Conservation (phyloP, 352 stramenopile genomes). For the Phytophthora kernoviae region DNA sequence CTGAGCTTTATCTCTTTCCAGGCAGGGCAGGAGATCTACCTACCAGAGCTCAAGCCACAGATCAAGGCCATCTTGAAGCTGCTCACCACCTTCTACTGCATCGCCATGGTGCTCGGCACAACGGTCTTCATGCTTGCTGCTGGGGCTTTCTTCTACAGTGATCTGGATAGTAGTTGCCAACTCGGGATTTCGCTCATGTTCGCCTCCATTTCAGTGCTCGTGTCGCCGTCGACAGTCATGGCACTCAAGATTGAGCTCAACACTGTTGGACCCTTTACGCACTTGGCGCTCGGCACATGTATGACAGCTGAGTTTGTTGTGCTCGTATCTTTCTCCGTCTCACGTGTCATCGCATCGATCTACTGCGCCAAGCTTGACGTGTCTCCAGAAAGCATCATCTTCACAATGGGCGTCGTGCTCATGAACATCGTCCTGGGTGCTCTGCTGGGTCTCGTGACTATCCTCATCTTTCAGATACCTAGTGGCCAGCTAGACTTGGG, state of each 20-base stretch:
- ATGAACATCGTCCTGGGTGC: slow-evolving; percentile 58
- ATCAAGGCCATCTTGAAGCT: slow-evolving; percentile 59
- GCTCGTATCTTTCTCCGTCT: slow-evolving; percentile 68
- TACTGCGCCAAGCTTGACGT: slow-evolving; percentile 63
- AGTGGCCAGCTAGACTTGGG: slow-evolving; percentile 33
- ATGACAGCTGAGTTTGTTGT: slow-evolving; percentile 76
- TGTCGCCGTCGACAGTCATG: slow-evolving; percentile 71
- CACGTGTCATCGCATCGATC: slow-evolving; percentile 60
- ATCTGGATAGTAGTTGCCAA: slow-evolving; percentile 48
- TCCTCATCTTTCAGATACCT: slow-evolving; percentile 62
- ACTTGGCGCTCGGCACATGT: slow-evolving; percentile 63
- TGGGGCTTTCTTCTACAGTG: slow-evolving; percentile 60
- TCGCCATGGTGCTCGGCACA: slow-evolving; percentile 56
- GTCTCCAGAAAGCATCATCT: slow-evolving; percentile 51
- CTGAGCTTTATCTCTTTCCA: slow-evolving; percentile 78
- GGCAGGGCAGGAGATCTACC: slow-evolving; percentile 67
- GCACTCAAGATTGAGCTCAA: slow-evolving; percentile 80
- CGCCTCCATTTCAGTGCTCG: slow-evolving; percentile 65
- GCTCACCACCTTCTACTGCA: slow-evolving; percentile 46
- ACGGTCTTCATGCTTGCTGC: slow-evolving; percentile 43
- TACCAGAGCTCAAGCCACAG: slow-evolving; percentile 58
- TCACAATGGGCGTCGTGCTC: slow-evolving; percentile 57
- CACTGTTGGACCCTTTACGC: slow-evolving; percentile 65
- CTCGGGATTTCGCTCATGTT: slow-evolving; percentile 72
- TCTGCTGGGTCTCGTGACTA: slow-evolving; percentile 50